Evolutionary conservation across 2,329 filamentous ascomycete species (phyloP), one percentile per base, ranked within the genome.

Genomic region (Dothidotthia symphoricarpi): DNA sequence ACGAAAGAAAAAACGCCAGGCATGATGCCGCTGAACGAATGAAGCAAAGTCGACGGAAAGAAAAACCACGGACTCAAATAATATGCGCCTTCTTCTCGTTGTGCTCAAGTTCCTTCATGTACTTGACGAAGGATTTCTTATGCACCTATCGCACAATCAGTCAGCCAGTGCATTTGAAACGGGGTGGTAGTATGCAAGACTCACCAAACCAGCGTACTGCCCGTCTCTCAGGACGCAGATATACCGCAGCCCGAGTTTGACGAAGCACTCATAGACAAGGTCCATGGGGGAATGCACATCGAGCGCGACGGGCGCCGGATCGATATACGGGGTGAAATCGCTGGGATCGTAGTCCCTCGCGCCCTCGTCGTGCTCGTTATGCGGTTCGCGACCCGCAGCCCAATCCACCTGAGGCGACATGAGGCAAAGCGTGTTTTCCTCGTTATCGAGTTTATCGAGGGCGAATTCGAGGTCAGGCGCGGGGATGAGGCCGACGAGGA

Each of bases 81-180:
- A 15, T 12, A 24, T 24, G 31, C 8, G 26, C 17, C 31, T 54
- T 57, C 45, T 62, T 57, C 49, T 63, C 58, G 28, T 49, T 41
- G 51, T 84, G 76, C 60, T 93, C 86, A 30, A 90, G 70, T 59
- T 94, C 85, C 52, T 90, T 88, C 68, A 95, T 85, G 63, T 95
- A 96, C 66, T 88, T 90, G 43, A 95, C 91, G 71, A 98, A 97
- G 3, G 82, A 84, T 73, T 98, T 98, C 74, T 97, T 97, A 68
- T 98, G 93, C 34, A 85, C 80, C 83, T 87, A 38, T 25, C 15
- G n/a, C n/a, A n/a, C n/a, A n/a, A n/a, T n/a, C n/a, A n/a, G n/a
- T n/a, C n/a, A n/a, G n/a, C n/a, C n/a, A n/a, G n/a, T n/a, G n/a
- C n/a, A n/a, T n/a, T n/a, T n/a, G n/a, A 10, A 14, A 11, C 14